Conservation (phyloP, 2,329 filamentous ascomycete species). For the Fusarium devonianum region DNA sequence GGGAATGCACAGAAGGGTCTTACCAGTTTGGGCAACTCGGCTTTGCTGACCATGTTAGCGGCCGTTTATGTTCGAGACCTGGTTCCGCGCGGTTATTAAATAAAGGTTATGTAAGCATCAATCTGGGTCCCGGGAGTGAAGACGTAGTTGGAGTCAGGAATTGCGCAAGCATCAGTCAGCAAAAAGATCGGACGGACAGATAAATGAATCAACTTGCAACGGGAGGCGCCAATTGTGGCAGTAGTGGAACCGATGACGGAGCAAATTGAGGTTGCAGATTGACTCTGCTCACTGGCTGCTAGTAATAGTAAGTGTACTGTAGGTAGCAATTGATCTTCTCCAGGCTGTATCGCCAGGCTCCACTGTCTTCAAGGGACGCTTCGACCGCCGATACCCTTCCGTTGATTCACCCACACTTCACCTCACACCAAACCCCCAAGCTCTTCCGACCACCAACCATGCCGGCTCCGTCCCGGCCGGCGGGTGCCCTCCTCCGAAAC, state of each 20-base stretch:
- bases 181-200: conserved; percentile 8
- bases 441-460: conserved; percentile 26
- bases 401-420: conserved; percentile 20
- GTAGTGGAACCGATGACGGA: conserved; percentile 32
- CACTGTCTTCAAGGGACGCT: neutral
- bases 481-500: conserved; percentile 32
- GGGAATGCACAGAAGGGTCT: conserved; percentile 7
- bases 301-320: no score
- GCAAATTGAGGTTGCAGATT: conserved; percentile 5
- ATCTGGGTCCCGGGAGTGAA: neutral
- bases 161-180: conserved; percentile 43
- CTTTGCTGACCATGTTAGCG: conserved; percentile 1
- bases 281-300: conserved; percentile 4
- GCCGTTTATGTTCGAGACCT: conserved; percentile 5
- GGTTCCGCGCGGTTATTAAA: conserved; percentile 31
- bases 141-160: conserved; percentile 22
- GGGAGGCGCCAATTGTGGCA: conserved; percentile 14
- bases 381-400: conserved; percentile 11
- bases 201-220: no score
- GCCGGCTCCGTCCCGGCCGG: conserved; percentile 38
- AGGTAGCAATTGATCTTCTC: conserved; percentile 1
- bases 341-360: conserved; percentile 9
- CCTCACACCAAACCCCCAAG: conserved; percentile 22
- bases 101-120: neutral
- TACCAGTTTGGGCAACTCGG: conserved; percentile 22